Evolutionary conservation across 2,329 filamentous ascomycete genomes (phyloP).

Genomic region (Exophiala phaeomuriformis): DNA sequence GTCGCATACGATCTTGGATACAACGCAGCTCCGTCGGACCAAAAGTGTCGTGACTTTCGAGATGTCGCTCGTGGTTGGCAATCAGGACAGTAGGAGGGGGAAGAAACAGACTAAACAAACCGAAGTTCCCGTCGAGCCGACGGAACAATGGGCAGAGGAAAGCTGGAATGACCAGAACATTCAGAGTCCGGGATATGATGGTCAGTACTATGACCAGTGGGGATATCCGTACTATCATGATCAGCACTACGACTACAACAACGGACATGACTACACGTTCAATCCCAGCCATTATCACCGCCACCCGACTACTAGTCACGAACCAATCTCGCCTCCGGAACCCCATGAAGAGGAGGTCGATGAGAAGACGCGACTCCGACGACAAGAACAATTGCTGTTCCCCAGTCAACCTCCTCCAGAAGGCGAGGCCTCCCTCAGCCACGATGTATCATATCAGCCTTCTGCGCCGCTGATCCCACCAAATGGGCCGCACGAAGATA

Average conservation of each 20-base stretch:
- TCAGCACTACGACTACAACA: constrained; percentile 11
- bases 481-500: constrained; percentile 26
- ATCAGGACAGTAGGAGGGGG: constrained; percentile 60
- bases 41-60: constrained; percentile 84
- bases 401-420: constrained; percentile 66
- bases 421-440: constrained; percentile 41
- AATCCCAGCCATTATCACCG: constrained; percentile 9
- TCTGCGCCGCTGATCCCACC: constrained; percentile 42
- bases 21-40: constrained; percentile 73
- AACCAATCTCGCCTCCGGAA: constrained; percentile 38
- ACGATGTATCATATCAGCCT: constrained; percentile 31
- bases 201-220: constrained; percentile 24
- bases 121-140: constrained; percentile 5
- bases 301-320: constrained; percentile 6
- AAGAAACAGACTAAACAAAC: constrained; percentile 13
- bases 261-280: constrained; percentile 9
- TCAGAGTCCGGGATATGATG: constrained; percentile 14
- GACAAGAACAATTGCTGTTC: constrained; percentile 69
- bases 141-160: constrained; percentile 7
- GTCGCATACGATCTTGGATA: constrained; percentile 69
- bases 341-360: constrained; percentile 55
- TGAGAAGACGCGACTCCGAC: constrained; percentile 74
- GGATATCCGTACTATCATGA: constrained; percentile 19
- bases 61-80: constrained; percentile 83
- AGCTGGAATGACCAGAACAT: constrained; percentile 13